Percentiles rank a stretch among this genome's conserved stretches.
These are phyloP conservation scores for Mollisia scopiformis DNA, from an alignment of 2,329 filamentous ascomycete species.

Conservation along the genomic window DNA sequence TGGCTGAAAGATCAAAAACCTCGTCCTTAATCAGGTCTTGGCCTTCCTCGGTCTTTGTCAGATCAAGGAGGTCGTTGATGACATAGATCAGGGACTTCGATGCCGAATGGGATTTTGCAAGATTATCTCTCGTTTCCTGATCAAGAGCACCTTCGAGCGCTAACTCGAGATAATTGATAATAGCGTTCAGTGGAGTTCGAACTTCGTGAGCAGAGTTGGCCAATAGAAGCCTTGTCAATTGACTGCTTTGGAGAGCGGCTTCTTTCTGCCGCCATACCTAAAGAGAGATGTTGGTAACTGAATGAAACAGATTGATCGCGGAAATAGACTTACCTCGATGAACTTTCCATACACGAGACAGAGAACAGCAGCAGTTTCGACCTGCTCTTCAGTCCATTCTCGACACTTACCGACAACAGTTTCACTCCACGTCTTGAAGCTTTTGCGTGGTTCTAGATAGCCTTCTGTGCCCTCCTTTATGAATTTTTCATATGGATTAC, in stretches of 20 bases:
- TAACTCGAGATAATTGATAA: slow-evolving; percentile 94
- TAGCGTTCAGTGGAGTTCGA: slow-evolving; percentile 86
- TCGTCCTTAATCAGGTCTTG: slow-evolving; percentile 80
- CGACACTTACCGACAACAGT: slow-evolving; percentile 79
- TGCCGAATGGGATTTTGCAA: slow-evolving; percentile 83
- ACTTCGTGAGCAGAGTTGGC: slow-evolving; percentile 93
- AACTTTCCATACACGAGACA: slow-evolving; percentile 85
- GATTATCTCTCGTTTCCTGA: slow-evolving; percentile 80
- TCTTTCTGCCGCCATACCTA: slow-evolving; percentile 88
- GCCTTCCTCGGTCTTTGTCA: slow-evolving; percentile 87
- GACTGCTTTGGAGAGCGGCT: slow-evolving; percentile 78
- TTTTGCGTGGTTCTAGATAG: slow-evolving; percentile 77
- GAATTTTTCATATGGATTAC: slow-evolving; percentile 82
- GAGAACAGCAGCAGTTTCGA: slow-evolving; percentile 85
- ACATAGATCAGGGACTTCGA: slow-evolving; percentile 93
- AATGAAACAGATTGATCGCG: neutral
- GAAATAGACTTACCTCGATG: slow-evolving; percentile 57
- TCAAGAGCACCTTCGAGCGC: slow-evolving; percentile 82
- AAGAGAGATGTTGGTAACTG: neutral
- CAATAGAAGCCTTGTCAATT: slow-evolving; percentile 76
- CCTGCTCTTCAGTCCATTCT: slow-evolving; percentile 87
- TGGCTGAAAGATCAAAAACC: slow-evolving; percentile 71
- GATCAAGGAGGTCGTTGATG: slow-evolving; percentile 87
- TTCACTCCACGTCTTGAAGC: slow-evolving; percentile 82
- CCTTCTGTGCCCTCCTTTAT: slow-evolving; percentile 72